Percentiles rank a stretch among this genome's conserved stretches.
phyloP scores from a whole-genome alignment of 1,284 basidiomycete species.

The Polyporus tsugae region DNA sequence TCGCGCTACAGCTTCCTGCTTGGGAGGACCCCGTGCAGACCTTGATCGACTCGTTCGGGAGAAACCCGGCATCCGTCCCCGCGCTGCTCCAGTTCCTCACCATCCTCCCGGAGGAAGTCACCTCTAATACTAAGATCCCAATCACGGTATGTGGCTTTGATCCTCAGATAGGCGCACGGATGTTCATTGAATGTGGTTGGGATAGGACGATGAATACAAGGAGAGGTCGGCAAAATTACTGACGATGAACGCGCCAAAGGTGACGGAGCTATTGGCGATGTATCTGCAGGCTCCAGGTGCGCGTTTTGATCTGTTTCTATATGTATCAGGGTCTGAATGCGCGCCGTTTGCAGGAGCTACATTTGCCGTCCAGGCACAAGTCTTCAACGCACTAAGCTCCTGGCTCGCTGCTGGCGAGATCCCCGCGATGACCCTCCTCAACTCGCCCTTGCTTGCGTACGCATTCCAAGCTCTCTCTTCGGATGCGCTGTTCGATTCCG shows the following conservation, averaged over 20 bases:
- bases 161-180: not conserved
- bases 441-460: slow-evolving; percentile 85
- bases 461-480: slow-evolving; percentile 87
- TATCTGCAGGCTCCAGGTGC: slow-evolving; percentile 90
- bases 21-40: slow-evolving; percentile 87
- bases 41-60: slow-evolving; percentile 89
- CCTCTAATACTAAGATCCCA: slow-evolving; percentile 88
- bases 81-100: slow-evolving; percentile 92
- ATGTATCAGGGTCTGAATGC: slow-evolving; percentile 4
- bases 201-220: slow-evolving; percentile 82
- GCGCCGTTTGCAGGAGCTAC: slow-evolving; percentile 76
- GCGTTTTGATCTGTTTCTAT: slow-evolving; percentile 35
- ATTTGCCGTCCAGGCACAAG: slow-evolving; percentile 78
- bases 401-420: slow-evolving; percentile 95
- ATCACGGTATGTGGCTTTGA: slow-evolving; percentile 73
- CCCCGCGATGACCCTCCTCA: slow-evolving; percentile 67
- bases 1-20: slow-evolving; percentile 91
- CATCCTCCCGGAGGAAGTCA: slow-evolving; percentile 91
- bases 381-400: slow-evolving; percentile 88
- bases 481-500: slow-evolving; percentile 91
- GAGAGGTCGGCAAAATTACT: slow-evolving; percentile 74
- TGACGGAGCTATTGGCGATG: slow-evolving; percentile 85
- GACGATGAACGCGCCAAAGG: slow-evolving; percentile 75
- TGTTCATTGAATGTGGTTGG: slow-evolving; percentile 1
- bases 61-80: slow-evolving; percentile 84